These are phyloP conservation scores for Phytophthora rubi DNA, from an alignment of 352 stramenopile species.

Conservation along the genomic window DNA sequence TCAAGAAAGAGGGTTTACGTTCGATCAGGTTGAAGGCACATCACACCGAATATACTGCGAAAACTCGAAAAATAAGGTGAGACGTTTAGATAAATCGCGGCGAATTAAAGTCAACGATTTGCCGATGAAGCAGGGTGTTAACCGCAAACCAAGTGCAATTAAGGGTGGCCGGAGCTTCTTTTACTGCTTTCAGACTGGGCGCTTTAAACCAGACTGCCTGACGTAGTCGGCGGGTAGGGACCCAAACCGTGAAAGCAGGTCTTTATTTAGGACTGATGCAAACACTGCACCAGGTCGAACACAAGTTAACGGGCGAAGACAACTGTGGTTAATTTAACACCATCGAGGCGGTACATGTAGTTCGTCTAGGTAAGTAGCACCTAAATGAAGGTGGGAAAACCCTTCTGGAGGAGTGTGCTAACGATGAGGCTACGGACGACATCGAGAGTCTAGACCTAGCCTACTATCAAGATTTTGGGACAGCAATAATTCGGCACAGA, in stretches of 20 bases:
- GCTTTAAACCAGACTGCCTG: slow-evolving; percentile 11
- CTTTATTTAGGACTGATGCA: slow-evolving; percentile 13
- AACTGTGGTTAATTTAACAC: slow-evolving; percentile 8
- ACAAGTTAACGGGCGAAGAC: not conserved
- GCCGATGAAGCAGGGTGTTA: not conserved
- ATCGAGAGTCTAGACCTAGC: not conserved
- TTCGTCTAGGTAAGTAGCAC: not conserved
- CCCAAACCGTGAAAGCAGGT: slow-evolving; percentile 1
- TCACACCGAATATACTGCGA: no score
- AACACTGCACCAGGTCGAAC: slow-evolving; percentile 3
- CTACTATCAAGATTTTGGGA: not conserved
- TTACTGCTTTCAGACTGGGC: slow-evolving; percentile 11
- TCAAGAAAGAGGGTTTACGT: no score
- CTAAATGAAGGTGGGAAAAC: not conserved
- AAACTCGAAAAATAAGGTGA: slow-evolving; percentile 9
- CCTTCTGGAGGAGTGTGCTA: not conserved
- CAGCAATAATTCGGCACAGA: not conserved
- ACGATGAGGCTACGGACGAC: not conserved
- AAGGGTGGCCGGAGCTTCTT: not conserved
- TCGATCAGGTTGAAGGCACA: no score
- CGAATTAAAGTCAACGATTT: slow-evolving; percentile 4
- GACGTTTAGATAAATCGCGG: not conserved
- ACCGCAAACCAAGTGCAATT: not conserved
- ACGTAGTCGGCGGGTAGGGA: not conserved
- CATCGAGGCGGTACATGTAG: slow-evolving; percentile 1